Conservation (phyloP, 768 basidiomycete species). For the Trichaptum fuscoviolaceum region DNA sequence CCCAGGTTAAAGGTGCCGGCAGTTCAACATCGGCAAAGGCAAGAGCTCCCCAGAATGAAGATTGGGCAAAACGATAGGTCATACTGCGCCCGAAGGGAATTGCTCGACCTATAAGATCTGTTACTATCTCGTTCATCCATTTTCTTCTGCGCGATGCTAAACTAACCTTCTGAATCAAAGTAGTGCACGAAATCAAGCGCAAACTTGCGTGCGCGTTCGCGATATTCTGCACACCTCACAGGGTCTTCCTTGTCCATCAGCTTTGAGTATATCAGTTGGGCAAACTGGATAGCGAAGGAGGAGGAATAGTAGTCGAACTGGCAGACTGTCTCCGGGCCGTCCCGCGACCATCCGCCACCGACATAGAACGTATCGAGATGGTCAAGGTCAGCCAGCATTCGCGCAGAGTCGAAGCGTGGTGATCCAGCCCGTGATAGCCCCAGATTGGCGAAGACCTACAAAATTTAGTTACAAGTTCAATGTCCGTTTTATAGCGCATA, state of each 20-base stretch:
- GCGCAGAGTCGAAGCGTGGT: conserved; percentile 45
- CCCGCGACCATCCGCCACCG: conserved; percentile 69
- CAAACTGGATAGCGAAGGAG: conserved; percentile 74
- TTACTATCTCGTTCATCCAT: background rate
- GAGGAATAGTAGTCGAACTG: conserved; percentile 79
- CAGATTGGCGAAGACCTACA: conserved; percentile 71
- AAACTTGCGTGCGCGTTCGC: conserved; percentile 56
- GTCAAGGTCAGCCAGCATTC: conserved; percentile 70
- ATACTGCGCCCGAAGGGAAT: conserved; percentile 74
- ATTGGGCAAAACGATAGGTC: conserved; percentile 79
- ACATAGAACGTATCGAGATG: conserved; percentile 79
- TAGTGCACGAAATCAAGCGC: conserved; percentile 70
- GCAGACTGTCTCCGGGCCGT: conserved; percentile 72
- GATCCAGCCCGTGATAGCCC: conserved; percentile 62
- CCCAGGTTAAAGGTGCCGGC: conserved; percentile 69
- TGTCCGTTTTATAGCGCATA: conserved; percentile 3
- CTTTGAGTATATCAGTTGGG: conserved; percentile 67
- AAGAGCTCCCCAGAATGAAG: conserved; percentile 71
- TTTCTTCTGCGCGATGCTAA: background rate
- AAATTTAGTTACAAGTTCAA: conserved; percentile 5
- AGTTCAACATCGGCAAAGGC: conserved; percentile 67
- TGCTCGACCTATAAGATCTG: conserved; percentile 45
- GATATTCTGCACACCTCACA: conserved; percentile 57
- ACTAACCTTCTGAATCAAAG: conserved; percentile 64
- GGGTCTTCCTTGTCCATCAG: conserved; percentile 59